These are phyloP conservation scores for Kluyveromyces wickerhamii DNA, from an alignment of 805 yeast species.

Conservation along the genomic window DNA sequence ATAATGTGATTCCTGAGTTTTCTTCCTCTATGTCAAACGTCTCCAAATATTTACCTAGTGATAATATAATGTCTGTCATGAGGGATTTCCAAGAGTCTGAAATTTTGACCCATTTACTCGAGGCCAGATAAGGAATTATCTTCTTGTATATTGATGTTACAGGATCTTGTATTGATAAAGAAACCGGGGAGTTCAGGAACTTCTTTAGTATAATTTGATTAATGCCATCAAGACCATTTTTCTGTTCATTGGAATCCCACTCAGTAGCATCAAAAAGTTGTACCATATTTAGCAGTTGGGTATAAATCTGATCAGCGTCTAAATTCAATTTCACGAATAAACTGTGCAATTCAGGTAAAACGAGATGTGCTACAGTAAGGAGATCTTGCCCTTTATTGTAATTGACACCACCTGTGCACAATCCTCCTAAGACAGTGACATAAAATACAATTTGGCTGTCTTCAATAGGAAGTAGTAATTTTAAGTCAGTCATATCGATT, in stretches of 20 bases:
- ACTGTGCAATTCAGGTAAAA: conserved; percentile 19
- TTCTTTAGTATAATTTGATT: conserved; percentile 15
- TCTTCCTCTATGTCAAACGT: conserved; percentile 12
- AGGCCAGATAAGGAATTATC: conserved; percentile 16
- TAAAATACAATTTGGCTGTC: conserved; percentile 18
- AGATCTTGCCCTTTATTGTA: conserved; percentile 18
- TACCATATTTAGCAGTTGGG: conserved; percentile 20
- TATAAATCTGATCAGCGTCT: conserved; percentile 16
- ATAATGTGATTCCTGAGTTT: conserved; percentile 9
- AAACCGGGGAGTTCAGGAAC: conserved; percentile 16
- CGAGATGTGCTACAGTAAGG: conserved; percentile 13
- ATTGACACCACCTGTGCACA: conserved; percentile 23
- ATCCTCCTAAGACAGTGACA: conserved; percentile 23
- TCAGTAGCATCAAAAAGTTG: conserved; percentile 23
- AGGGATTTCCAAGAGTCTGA: conserved; percentile 23
- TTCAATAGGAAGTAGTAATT: conserved; percentile 19
- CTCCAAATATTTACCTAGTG: conserved; percentile 19
- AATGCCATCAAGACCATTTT: conserved; percentile 16
- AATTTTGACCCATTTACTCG: conserved; percentile 15
- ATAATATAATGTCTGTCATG: conserved; percentile 15
- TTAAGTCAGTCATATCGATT: conserved; percentile 6
- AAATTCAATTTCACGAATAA: conserved; percentile 19
- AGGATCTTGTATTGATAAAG: conserved; percentile 8
- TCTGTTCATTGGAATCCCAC: conserved; percentile 24
- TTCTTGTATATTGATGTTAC: conserved; percentile 14